A percentile compares a stretch with the other conserved stretches of the same genome.
phyloP scores from a whole-genome alignment of 163 green algal species.

The Scenedesmus sp. region DNA sequence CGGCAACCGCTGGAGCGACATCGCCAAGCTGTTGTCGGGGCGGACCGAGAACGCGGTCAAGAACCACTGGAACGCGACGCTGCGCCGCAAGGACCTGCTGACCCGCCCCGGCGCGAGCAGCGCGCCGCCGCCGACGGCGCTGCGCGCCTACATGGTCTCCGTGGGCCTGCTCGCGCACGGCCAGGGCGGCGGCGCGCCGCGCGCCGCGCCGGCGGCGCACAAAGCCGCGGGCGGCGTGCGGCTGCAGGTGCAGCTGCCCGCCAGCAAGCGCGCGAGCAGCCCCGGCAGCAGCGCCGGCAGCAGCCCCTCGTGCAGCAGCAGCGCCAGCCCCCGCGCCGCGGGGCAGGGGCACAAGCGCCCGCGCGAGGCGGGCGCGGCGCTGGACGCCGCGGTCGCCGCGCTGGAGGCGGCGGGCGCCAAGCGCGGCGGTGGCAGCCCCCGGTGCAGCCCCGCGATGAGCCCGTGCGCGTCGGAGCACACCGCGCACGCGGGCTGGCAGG shows the following conservation, averaged over 20 bases:
- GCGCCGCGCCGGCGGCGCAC: too few relatives aligned
- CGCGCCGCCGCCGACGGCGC: background rate
- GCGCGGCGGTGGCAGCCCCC: background rate
- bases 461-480: slow-evolving; percentile 11
- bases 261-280: too few relatives aligned
- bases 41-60: slow-evolving; percentile 88
- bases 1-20: slow-evolving; percentile 83
- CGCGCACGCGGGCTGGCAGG: slow-evolving; percentile 1
- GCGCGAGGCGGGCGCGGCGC: background rate
- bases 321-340: slow-evolving; percentile 11
- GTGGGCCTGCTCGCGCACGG: too few relatives aligned
- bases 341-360: background rate
- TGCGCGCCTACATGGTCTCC: slow-evolving; percentile 40
- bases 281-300: background rate
- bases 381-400: slow-evolving; percentile 1
- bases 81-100: slow-evolving; percentile 59
- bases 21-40: slow-evolving; percentile 58
- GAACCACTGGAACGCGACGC: slow-evolving; percentile 90
- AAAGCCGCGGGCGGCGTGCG: background rate
- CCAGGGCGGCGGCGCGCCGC: too few relatives aligned
- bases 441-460: background rate
- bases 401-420: slow-evolving; percentile 8
- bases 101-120: background rate
- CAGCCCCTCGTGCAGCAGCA: background rate
- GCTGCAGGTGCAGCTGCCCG: background rate